Evolutionary conservation across 2,329 filamentous ascomycete species (phyloP).

Genomic region (Fusarium tanahbumbuense): DNA sequence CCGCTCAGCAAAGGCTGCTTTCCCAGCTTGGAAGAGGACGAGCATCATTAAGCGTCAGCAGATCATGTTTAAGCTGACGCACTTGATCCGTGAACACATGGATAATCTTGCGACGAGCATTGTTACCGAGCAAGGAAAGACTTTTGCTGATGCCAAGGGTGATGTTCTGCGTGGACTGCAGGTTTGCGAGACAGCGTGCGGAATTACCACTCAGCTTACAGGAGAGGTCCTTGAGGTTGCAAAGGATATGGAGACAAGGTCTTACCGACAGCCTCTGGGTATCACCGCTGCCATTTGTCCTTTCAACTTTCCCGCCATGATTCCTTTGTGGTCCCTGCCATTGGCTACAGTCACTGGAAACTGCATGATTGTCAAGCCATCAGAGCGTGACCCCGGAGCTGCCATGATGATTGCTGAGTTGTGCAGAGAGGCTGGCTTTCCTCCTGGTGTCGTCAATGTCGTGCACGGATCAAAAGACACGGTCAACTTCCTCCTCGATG

Average conservation of each 20-base stretch:
- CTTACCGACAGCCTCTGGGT: slow-evolving; percentile 78
- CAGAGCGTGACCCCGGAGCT: slow-evolving; percentile 81
- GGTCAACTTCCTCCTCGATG: slow-evolving; percentile 83
- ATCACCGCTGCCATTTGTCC: slow-evolving; percentile 83
- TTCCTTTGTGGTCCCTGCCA: slow-evolving; percentile 83
- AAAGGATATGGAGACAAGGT: slow-evolving; percentile 87
- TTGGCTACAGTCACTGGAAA: slow-evolving; percentile 83
- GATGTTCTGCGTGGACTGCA: slow-evolving; percentile 80
- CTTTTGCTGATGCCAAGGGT: slow-evolving; percentile 78
- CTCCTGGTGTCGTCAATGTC: slow-evolving; percentile 79
- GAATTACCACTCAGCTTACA: slow-evolving; percentile 77
- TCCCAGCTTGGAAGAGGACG: slow-evolving; percentile 73
- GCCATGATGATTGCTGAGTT: slow-evolving; percentile 84
- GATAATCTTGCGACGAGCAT: slow-evolving; percentile 80
- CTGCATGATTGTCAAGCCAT: slow-evolving; percentile 82
- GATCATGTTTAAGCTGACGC: slow-evolving; percentile 82
- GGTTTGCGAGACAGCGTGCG: slow-evolving; percentile 80
- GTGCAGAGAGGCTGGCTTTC: slow-evolving; percentile 79
- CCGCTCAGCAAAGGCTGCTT: slow-evolving; percentile 76
- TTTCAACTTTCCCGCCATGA: slow-evolving; percentile 89
- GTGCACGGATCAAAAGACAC: slow-evolving; percentile 80
- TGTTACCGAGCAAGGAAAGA: slow-evolving; percentile 83
- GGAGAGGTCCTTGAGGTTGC: slow-evolving; percentile 81
- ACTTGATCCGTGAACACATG: slow-evolving; percentile 80
- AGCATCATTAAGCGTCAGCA: slow-evolving; percentile 76